Conservation (phyloP, 352 stramenopile species). For the Globisporangium barbulae region DNA sequence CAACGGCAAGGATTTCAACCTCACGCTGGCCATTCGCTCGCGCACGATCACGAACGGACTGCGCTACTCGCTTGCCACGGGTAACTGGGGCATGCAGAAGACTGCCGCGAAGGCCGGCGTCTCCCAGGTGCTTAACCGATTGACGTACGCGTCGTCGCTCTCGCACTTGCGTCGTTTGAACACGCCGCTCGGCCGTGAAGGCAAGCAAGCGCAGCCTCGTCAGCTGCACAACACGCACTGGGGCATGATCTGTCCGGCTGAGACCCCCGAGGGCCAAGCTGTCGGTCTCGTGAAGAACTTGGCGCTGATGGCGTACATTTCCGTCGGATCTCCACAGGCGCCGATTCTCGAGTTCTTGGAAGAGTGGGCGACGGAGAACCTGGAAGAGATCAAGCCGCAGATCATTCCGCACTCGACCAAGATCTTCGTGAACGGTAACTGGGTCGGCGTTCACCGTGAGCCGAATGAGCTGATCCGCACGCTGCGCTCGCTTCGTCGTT, state of each 20-base stretch:
- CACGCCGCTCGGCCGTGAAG: constrained; percentile 97
- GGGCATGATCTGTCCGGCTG: constrained; percentile 98
- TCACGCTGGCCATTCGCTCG: constrained; percentile 96
- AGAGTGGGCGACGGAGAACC: constrained; percentile 98
- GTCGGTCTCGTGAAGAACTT: constrained; percentile 98
- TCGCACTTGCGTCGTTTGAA: constrained; percentile 99
- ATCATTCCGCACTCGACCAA: constrained; percentile 98
- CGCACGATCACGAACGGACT: constrained; percentile 98
- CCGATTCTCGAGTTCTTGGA: constrained; percentile 98
- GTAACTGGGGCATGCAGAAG: constrained; percentile 98
- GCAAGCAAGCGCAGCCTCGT: constrained; percentile 98
- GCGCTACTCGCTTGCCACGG: constrained; percentile 98
- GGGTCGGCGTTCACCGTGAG: constrained; percentile 98
- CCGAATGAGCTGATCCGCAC: constrained; percentile 95
- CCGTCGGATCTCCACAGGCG: constrained; percentile 89
- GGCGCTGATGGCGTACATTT: constrained; percentile 99
- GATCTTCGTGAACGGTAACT: constrained; percentile 99
- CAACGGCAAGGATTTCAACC: constrained; percentile 95
- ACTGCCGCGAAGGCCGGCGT: constrained; percentile 96
- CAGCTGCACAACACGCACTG: constrained; percentile 99
- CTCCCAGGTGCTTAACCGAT: constrained; percentile 98
- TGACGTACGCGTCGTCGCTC: constrained; percentile 98
- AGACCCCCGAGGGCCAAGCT: constrained; percentile 95
- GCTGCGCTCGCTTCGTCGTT: constrained; percentile 92
- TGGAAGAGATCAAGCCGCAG: constrained; percentile 96